These are phyloP conservation scores for Puccinellia tenuiflora DNA, from an alignment of 176 grass and related monocot genomes.

Conservation along the genomic window DNA sequence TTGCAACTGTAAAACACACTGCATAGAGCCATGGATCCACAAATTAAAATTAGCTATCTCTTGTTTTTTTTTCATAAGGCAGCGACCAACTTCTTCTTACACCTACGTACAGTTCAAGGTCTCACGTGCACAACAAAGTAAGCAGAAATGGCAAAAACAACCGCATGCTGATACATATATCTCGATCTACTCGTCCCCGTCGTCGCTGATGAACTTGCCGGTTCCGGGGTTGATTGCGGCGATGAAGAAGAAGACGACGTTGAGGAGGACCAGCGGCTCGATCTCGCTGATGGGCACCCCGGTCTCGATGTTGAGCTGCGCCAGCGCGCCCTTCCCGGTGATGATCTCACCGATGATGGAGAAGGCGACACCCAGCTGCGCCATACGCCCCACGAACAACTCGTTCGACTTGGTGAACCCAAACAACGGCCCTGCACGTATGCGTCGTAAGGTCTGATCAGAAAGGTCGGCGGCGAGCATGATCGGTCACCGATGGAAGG, in stretches of 20 bases:
- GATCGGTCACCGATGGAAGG: not conserved
- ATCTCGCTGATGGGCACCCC: constrained; percentile 61
- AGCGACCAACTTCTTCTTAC: not conserved
- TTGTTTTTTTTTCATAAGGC: constrained; percentile 19
- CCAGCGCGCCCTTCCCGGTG: constrained; percentile 63
- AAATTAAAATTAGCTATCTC: constrained; percentile 26
- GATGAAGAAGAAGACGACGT: constrained; percentile 65
- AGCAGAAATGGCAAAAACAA: not conserved
- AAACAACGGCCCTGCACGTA: constrained; percentile 36
- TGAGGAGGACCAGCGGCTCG: constrained; percentile 62
- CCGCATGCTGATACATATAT: not conserved
- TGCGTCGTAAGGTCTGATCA: not conserved
- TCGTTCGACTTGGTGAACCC: constrained; percentile 69
- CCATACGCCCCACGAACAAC: constrained; percentile 58
- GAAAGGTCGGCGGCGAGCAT: not conserved
- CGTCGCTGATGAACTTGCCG: constrained; percentile 51
- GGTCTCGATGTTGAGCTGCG: constrained; percentile 71
- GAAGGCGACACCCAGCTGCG: constrained; percentile 66
- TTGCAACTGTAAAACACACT: not conserved
- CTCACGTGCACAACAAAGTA: constrained; percentile 23
- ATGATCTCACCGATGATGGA: constrained; percentile 74
- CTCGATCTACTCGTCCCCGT: constrained; percentile 29
- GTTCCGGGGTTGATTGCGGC: constrained; percentile 58
- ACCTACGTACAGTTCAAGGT: constrained; percentile 6
- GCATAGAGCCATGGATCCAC: not conserved